Evolutionary conservation across 139 green algal species (phyloP).

Genomic region (Chlorella sorokiniana): DNA sequence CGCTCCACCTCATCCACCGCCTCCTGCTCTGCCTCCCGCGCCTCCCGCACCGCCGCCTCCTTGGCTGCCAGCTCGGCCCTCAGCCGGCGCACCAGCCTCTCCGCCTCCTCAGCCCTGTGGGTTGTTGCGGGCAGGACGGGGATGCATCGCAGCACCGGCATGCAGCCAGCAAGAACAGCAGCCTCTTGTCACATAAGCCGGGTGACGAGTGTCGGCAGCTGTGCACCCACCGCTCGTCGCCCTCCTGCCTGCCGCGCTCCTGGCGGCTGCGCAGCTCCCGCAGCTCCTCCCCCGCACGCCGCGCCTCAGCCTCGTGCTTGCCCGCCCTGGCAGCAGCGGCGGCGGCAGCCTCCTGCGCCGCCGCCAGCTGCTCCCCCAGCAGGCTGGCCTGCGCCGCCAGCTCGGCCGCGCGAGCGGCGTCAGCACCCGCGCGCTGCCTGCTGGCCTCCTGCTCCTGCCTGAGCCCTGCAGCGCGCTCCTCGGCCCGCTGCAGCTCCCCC

Average conservation of each 20-base stretch:
- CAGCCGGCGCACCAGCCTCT: background rate
- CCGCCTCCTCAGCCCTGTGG: background rate
- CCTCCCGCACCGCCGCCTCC: constrained; percentile 10
- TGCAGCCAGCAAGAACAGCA: background rate
- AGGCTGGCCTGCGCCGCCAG: constrained; percentile 1
- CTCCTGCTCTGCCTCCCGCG: background rate
- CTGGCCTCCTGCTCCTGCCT: background rate
- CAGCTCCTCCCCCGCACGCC: constrained; percentile 13
- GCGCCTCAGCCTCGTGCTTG: constrained; percentile 1
- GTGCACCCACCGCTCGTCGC: background rate
- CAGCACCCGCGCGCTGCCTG: background rate
- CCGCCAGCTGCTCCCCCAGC: constrained; percentile 5
- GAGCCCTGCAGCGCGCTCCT: background rate
- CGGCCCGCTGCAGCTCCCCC: background rate
- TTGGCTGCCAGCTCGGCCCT: constrained; percentile 15
- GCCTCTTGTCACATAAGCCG: background rate
- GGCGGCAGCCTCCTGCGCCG: constrained; percentile 27
- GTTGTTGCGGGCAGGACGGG: no score
- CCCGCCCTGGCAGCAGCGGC: background rate
- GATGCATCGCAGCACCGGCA: background rate
- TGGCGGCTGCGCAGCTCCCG: constrained; percentile 8
- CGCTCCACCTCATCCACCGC: background rate
- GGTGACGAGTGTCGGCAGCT: background rate
- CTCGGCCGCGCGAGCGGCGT: background rate
- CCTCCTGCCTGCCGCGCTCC: background rate